Evolutionary conservation across 345 rosid genomes (phyloP).

Genomic region (Salix koriyanagi): DNA sequence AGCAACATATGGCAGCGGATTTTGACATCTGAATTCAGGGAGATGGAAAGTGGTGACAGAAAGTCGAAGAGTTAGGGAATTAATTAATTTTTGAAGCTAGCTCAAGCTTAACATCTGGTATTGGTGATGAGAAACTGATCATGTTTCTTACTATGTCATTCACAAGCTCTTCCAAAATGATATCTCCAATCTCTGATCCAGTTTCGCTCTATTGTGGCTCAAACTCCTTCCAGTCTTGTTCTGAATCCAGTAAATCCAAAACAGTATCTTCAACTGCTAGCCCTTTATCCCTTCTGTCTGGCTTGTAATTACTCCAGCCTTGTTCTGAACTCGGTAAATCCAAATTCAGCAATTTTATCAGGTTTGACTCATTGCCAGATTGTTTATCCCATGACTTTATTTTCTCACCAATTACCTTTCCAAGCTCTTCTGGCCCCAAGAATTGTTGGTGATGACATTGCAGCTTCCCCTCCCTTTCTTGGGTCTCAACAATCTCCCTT

Average conservation of each 20-base stretch:
- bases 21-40: not conserved
- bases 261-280: constrained; percentile 36
- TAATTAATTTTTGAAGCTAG: not conserved
- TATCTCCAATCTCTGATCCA: constrained; percentile 34
- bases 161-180: constrained; percentile 34
- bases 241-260: constrained; percentile 23
- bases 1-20: not conserved
- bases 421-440: constrained; percentile 27
- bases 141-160: constrained; percentile 32
- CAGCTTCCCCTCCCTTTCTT: constrained; percentile 14
- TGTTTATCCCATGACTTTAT: constrained; percentile 25
- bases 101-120: not conserved
- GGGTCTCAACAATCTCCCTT: constrained; percentile 41
- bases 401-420: constrained; percentile 31
- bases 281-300: constrained; percentile 23
- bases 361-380: constrained; percentile 23
- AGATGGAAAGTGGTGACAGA: not conserved
- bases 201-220: constrained; percentile 20
- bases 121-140: not conserved
- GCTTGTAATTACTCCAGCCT: constrained; percentile 32
- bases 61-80: not conserved
- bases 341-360: constrained; percentile 13
- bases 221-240: constrained; percentile 34
- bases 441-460: constrained; percentile 2
- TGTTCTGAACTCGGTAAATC: constrained; percentile 26